These are phyloP conservation scores for Ophiostoma populinum DNA, from an alignment of 2,329 filamentous ascomycete genomes.

Conservation along the genomic window DNA sequence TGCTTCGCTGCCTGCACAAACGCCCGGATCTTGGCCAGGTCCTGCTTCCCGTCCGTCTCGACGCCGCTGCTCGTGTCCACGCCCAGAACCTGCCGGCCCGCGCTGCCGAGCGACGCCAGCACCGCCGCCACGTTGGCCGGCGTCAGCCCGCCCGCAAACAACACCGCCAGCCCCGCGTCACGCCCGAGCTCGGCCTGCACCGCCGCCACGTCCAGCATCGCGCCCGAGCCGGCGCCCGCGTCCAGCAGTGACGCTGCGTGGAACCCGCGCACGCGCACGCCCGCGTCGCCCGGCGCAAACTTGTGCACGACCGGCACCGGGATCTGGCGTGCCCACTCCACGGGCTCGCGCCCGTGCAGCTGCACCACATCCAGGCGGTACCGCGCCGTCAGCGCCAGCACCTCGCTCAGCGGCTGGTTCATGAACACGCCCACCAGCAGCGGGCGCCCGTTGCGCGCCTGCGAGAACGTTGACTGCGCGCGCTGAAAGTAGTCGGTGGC, in stretches of 20 bases:
- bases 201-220: constrained; percentile 53
- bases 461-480: constrained; percentile 16
- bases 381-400: constrained; percentile 59
- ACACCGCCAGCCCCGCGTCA: constrained; percentile 53
- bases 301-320: constrained; percentile 81
- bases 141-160: constrained; percentile 74
- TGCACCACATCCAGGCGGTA: constrained; percentile 79
- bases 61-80: constrained; percentile 94
- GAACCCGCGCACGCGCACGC: constrained; percentile 57
- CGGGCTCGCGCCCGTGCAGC: constrained; percentile 76
- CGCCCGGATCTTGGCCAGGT: constrained; percentile 57
- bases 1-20: constrained; percentile 63
- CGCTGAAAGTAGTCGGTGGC: constrained; percentile 51
- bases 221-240: constrained; percentile 69
- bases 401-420: constrained; percentile 69
- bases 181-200: constrained; percentile 49
- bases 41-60: constrained; percentile 68
- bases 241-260: constrained; percentile 76
- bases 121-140: constrained; percentile 59
- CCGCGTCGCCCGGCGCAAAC: constrained; percentile 62
- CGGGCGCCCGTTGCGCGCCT: constrained; percentile 36
- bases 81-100: constrained; percentile 35
- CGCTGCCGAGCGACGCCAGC: constrained; percentile 44
- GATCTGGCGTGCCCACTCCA: constrained; percentile 81
- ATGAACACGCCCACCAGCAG: constrained; percentile 87